These are phyloP conservation scores for Paradendryphiella salina DNA, from an alignment of 2,329 filamentous ascomycete species.

Conservation along the genomic window DNA sequence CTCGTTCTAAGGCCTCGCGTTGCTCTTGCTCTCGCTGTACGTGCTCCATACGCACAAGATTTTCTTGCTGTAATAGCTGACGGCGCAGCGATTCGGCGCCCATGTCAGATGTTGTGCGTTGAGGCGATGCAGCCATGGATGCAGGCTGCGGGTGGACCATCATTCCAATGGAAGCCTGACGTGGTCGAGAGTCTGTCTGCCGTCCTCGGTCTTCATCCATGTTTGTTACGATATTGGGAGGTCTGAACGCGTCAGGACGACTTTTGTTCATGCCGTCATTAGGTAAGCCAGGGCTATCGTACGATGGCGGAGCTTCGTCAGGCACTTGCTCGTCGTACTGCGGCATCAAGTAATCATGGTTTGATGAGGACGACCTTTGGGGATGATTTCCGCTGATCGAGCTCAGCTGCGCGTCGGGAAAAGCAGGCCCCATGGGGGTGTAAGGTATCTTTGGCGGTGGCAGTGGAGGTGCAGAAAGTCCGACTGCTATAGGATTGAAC, in stretches of 20 bases:
- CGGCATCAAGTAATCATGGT: slow-evolving; percentile 12
- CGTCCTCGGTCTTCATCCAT: slow-evolving; percentile 16
- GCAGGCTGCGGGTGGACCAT: slow-evolving; percentile 46
- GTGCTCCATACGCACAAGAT: slow-evolving; percentile 39
- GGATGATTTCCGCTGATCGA: slow-evolving; percentile 16
- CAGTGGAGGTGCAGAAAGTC: slow-evolving; percentile 28
- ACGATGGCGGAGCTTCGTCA: slow-evolving; percentile 43
- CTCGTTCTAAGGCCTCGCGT: slow-evolving; percentile 32
- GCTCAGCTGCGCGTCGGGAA: slow-evolving; percentile 11
- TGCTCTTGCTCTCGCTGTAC: slow-evolving; percentile 35
- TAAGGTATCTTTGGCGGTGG: slow-evolving; percentile 33
- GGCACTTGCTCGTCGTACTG: slow-evolving; percentile 28
- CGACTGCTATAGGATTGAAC: slow-evolving; percentile 24
- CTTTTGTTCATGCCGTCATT: slow-evolving; percentile 40
- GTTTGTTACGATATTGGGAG: slow-evolving; percentile 38
- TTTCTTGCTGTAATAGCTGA: slow-evolving; percentile 41
- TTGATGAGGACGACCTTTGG: slow-evolving; percentile 13
- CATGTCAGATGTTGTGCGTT: slow-evolving; percentile 44
- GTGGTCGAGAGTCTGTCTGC: slow-evolving; percentile 29
- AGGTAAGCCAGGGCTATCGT: slow-evolving; percentile 37
- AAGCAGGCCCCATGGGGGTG: slow-evolving; percentile 24
- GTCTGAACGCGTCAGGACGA: slow-evolving; percentile 32
- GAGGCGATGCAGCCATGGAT: slow-evolving; percentile 46
- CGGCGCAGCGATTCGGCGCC: slow-evolving; percentile 42
- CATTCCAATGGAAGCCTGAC: slow-evolving; percentile 41